Percentiles rank a stretch among this genome's conserved stretches.
Evolutionary conservation across 169 alveolate species (phyloP).

Genomic region (Cystoisospora suis): DNA sequence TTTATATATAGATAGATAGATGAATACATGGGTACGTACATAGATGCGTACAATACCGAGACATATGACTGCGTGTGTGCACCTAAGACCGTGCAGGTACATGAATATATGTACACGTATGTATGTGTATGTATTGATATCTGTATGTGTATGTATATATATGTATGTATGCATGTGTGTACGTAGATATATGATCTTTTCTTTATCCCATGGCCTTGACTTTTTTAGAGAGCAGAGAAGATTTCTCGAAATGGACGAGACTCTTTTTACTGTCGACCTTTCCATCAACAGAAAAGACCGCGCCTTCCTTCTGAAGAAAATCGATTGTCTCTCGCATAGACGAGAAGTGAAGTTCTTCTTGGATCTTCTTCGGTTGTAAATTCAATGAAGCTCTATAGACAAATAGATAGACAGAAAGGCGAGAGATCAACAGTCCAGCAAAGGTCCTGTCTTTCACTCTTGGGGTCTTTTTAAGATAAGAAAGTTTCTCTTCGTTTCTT

Average conservation of each 20-base stretch:
- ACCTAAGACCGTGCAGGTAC: background rate
- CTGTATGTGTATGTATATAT: background rate
- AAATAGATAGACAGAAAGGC: background rate
- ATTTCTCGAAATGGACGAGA: constrained; percentile 24
- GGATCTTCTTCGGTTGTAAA: background rate
- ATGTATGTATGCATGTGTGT: background rate
- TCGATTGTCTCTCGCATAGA: background rate
- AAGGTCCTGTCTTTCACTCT: too few relatives aligned
- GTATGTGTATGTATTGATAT: background rate
- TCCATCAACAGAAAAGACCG: background rate
- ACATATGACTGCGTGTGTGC: too few relatives aligned
- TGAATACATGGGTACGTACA: too few relatives aligned
- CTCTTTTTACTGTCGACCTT: constrained; percentile 38
- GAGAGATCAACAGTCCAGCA: background rate
- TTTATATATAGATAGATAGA: too few relatives aligned
- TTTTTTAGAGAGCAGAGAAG: constrained; percentile 35
- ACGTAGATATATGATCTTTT: background rate
- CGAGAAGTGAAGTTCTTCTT: background rate
- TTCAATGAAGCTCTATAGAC: constrained; percentile 23
- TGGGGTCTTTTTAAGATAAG: too few relatives aligned
- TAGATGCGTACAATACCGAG: too few relatives aligned
- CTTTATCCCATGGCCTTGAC: constrained; percentile 53
- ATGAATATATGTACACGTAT: background rate
- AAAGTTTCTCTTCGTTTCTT: too few relatives aligned
- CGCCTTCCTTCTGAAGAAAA: constrained; percentile 14